These are phyloP conservation scores for Xylariaceae sp. DNA, from an alignment of 2,329 filamentous ascomycete genomes.

Conservation along the genomic window DNA sequence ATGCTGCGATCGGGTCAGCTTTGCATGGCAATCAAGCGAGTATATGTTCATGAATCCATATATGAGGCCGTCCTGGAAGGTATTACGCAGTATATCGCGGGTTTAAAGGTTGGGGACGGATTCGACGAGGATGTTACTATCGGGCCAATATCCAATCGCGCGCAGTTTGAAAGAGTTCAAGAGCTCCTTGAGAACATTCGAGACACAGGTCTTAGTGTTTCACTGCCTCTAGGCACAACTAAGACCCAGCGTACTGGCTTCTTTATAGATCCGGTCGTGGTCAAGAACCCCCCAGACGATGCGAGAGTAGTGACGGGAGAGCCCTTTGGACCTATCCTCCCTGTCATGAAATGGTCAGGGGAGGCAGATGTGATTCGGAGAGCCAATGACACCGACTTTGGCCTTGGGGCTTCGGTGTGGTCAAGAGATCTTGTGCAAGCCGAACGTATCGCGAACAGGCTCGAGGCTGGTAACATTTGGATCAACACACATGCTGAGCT, in stretches of 20 bases:
- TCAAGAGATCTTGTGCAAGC: constrained; percentile 44
- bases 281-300: constrained; percentile 24
- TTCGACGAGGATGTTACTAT: constrained; percentile 8
- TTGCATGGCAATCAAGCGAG: constrained; percentile 46
- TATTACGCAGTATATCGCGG: constrained; percentile 34
- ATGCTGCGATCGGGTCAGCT: constrained; percentile 49
- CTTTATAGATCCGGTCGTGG: constrained; percentile 20
- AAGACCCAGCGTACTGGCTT: constrained; percentile 10
- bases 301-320: constrained; percentile 22
- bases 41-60: constrained; percentile 54
- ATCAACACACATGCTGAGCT: constrained; percentile 46
- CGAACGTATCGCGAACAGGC: constrained; percentile 39
- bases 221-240: constrained; percentile 3
- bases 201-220: constrained; percentile 16
- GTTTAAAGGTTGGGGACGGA: constrained; percentile 7
- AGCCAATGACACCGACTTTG: constrained; percentile 46
- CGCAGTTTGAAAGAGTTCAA: constrained; percentile 23
- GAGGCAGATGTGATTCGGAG: constrained; percentile 42
- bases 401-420: constrained; percentile 53
- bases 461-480: constrained; percentile 51
- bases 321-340: constrained; percentile 37
- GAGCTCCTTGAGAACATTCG: constrained; percentile 23
- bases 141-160: constrained; percentile 21
- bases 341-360: constrained; percentile 39
- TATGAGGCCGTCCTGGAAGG: constrained; percentile 41